Conservation (phyloP, 164 flowering plant genomes). For the Berberis thunbergii region DNA sequence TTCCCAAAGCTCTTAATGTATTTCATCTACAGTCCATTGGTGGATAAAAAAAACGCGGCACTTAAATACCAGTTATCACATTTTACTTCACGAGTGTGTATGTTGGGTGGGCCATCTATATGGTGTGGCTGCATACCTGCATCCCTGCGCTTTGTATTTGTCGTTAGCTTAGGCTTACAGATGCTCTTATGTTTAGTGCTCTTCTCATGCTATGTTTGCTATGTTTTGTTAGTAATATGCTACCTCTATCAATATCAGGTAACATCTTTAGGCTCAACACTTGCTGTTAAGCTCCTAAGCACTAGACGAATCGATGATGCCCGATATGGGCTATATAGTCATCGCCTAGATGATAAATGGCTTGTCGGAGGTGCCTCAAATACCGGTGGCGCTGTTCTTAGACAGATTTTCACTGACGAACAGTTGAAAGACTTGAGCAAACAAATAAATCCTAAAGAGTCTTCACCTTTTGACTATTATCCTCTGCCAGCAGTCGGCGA, state of each 20-base stretch:
- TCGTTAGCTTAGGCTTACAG: too few relatives aligned
- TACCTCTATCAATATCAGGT: conserved; percentile 34
- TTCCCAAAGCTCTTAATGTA: too few relatives aligned
- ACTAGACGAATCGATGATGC: conserved; percentile 81
- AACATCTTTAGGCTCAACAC: conserved; percentile 92
- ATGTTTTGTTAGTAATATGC: neutral
- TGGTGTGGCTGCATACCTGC: too few relatives aligned
- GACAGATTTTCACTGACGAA: conserved; percentile 67
- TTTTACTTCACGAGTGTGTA: too few relatives aligned
- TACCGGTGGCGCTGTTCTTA: conserved; percentile 82
- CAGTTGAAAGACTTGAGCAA: conserved; percentile 58
- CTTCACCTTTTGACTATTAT: conserved; percentile 77
- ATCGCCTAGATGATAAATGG: conserved; percentile 94
- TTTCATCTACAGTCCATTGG: too few relatives aligned
- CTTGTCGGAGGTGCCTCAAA: conserved; percentile 99
- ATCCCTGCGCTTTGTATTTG: too few relatives aligned
- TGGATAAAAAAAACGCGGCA: too few relatives aligned
- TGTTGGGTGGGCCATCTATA: too few relatives aligned
- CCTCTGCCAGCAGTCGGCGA: conserved; percentile 76
- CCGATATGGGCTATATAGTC: conserved; percentile 90
- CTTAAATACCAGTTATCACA: too few relatives aligned
- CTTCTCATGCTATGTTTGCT: neutral
- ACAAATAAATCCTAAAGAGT: conserved; percentile 54
- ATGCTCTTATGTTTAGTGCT: neutral
- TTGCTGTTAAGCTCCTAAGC: conserved; percentile 86